Evolutionary conservation across 257 asterid species (phyloP), one percentile per base, ranked within the genome.

Genomic region (Lantana camara): DNA sequence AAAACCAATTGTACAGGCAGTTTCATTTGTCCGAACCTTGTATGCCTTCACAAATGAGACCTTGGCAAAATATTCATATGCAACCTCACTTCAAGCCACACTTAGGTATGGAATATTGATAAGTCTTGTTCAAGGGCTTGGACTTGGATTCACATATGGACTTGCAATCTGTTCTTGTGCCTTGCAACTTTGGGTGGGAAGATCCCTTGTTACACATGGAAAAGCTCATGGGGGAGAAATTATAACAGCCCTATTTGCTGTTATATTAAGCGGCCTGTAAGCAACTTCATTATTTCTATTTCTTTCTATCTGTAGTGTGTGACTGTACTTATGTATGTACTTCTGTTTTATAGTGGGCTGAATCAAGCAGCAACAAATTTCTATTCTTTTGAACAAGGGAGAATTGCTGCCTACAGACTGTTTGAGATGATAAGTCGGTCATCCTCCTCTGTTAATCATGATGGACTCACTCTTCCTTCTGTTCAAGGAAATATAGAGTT

Each of bases 101-200:
- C 85, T 94, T 60, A 84, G 96, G 82, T 94, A 94, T 69, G 99
- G 99, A 60, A 94, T 94, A 86, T 77, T 94, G 80, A 94, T 94
- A 68, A 94, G 99, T 83, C 95, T 94, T 34, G 99, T 94, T 73
- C 99, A 94, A 94, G 99, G 99, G 55, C 99, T 94, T 85, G 99
- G 99, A 37, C 99, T 94, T 72, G 99, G 99, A 57, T 94, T 94
- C 79, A 94, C 99, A 3, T 94, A 94, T 69, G 99, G 99, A 75
- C 99, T 94, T 72, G 99, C 99, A 41, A 94, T 94, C 69, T 90
- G 99, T 79, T 94, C 99, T 68, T 94, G 99, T 75, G 95, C 99
- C 57, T 77, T 94, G 83, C 99, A 94, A 85, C 96, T 94, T 70
- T 90, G 99, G 99, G 98, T 90, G 61, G 99, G 99, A 70, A 86